These are phyloP conservation scores for Chondrus crispus DNA, from an alignment of 23 red algal genomes.

Conservation along the genomic window DNA sequence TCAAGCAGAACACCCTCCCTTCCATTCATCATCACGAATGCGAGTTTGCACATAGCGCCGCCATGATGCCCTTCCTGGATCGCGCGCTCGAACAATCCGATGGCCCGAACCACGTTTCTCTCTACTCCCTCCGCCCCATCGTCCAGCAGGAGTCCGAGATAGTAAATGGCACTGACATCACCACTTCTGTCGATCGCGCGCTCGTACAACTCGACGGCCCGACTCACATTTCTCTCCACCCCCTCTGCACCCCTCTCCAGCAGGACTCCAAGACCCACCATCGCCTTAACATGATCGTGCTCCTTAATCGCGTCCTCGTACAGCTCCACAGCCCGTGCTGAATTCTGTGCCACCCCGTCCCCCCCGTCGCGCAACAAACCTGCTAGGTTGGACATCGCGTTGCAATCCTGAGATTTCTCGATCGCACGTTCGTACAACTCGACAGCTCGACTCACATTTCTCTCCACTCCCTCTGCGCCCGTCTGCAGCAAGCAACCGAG, in stretches of 20 bases:
- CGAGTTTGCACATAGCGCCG: slow-evolving; percentile 32
- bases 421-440: slow-evolving; percentile 36
- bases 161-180: slow-evolving; percentile 10
- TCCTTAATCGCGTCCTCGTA: slow-evolving; percentile 28
- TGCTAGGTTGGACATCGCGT: slow-evolving; percentile 37
- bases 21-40: not conserved
- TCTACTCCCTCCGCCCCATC: slow-evolving; percentile 30
- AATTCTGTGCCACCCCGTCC: not conserved
- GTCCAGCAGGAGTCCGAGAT: not conserved
- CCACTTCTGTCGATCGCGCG: slow-evolving; percentile 13
- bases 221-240: not conserved
- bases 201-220: slow-evolving; percentile 41
- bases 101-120: not conserved
- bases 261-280: not conserved
- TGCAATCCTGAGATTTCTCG: not conserved
- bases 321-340: not conserved
- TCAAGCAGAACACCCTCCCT: not conserved
- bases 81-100: not conserved
- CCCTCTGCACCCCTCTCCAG: slow-evolving; percentile 9
- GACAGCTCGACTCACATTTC: not conserved
- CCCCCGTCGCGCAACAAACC: not conserved
- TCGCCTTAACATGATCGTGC: not conserved
- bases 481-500: not conserved
- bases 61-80: not conserved
- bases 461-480: not conserved